Evolutionary conservation across 1,284 basidiomycete species (phyloP), one percentile per base, ranked within the genome.

Genomic region (Kalmanozyma brasiliensis): DNA sequence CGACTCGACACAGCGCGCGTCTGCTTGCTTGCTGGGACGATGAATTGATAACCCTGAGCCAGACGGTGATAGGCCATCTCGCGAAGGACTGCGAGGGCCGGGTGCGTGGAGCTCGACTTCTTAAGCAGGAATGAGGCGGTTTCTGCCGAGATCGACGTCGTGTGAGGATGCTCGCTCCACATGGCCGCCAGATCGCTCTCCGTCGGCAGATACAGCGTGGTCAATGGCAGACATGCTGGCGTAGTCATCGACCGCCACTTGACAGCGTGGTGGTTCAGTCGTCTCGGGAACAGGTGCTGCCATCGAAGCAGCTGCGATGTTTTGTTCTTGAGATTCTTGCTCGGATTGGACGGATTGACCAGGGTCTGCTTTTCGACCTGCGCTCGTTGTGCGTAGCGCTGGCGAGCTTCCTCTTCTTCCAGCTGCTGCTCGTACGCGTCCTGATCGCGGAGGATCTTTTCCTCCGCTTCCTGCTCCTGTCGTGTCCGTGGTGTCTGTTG

Each of bases 31-130:
- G 57, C 64, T 4, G 58, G 51, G 9, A 83, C 80, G 38, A 97
- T 89, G 77, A 98, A 93, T 81, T 98, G 95, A 83, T 97, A 98
- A n/a, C 95, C 94, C 82, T 98, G 94, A 8, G 90, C 88, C 8
- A 98, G 86, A 14, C 95, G 87, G 52, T 97, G 90, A 4, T 91
- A 93, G 1, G 92, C 91, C 91, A 98, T 95, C 47, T 93, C 93
- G 29, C 90, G 87, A 89, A 98, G 91, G 23, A 96, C 91, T 8
- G 81, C 82, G 30, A 83, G 49, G 0, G 89, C 89, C 37, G 94
- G 84, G 0, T 93, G 92, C 1, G 78, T 89, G 85, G 62, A 89
- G 85, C 55, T 89, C 22, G 61, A 52, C 51, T 72, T 70, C 43
- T 82, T 81, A 13, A 82, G 65, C 44, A 83, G 62, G 57, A 83